A percentile compares a stretch with the other conserved stretches of the same genome.
These are phyloP conservation scores for Schizosaccharomyces versatilis DNA, from an alignment of 1,139 yeast species.

Conservation along the genomic window DNA sequence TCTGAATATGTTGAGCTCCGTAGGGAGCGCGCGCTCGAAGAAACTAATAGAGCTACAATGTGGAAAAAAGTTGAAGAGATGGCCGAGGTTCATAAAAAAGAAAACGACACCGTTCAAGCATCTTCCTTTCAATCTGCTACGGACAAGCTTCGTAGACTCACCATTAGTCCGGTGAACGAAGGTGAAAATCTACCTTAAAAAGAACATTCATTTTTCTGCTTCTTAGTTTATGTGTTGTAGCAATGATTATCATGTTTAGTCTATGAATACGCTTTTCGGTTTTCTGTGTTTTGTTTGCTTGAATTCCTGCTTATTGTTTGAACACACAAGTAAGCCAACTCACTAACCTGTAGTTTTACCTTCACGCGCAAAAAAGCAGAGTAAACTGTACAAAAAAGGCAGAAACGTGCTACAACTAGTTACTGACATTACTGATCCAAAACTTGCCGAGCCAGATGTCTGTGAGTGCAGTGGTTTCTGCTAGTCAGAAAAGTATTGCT, in stretches of 20 bases:
- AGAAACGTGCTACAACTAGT: too few species aligned
- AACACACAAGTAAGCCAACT: too few species aligned
- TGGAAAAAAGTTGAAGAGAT: neutral
- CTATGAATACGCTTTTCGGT: too few species aligned
- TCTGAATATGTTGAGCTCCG: slow-evolving; percentile 41
- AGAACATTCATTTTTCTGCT: too few species aligned
- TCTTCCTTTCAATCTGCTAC: neutral
- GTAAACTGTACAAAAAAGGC: too few species aligned
- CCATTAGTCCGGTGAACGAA: neutral
- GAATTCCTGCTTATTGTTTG: too few species aligned
- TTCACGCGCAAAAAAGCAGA: too few species aligned
- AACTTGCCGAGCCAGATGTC: neutral
- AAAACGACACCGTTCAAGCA: neutral
- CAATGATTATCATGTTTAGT: too few species aligned
- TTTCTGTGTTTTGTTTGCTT: too few species aligned
- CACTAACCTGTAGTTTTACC: too few species aligned
- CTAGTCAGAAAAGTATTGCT: neutral
- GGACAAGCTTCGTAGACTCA: neutral
- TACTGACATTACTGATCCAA: neutral
- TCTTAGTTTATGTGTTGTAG: too few species aligned
- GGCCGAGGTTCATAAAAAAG: neutral
- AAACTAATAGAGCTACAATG: neutral
- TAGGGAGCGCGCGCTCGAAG: neutral
- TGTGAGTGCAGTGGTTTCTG: neutral
- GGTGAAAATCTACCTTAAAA: too few species aligned